Evolutionary conservation across 176 grass and related monocot species (phyloP).

Genomic region (Saccharum spontaneum): DNA sequence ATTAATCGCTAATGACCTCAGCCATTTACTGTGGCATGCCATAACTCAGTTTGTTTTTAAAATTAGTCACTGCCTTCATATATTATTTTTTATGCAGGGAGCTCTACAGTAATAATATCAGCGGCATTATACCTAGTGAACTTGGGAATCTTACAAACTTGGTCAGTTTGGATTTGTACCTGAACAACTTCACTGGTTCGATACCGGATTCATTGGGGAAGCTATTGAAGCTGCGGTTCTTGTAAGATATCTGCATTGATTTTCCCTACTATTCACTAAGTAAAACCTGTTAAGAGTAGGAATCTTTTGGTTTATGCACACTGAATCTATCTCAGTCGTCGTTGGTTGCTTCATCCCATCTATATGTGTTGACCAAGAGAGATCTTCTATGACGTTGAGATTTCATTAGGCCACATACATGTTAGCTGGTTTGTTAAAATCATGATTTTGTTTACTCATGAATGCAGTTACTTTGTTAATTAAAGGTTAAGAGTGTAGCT

Average conservation of each 20-base stretch:
- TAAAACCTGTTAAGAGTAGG: not conserved
- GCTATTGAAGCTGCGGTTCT: constrained; percentile 80
- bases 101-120: constrained; percentile 95
- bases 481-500: not conserved
- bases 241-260: constrained; percentile 51
- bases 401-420: constrained; percentile 2
- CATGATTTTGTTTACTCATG: not conserved
- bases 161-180: constrained; percentile 91
- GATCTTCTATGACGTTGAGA: not conserved
- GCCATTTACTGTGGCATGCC: not conserved
- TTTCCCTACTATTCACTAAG: not conserved
- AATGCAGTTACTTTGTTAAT: not conserved
- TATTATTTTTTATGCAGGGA: constrained; percentile 54
- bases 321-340: not conserved
- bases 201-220: constrained; percentile 82
- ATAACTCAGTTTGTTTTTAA: not conserved
- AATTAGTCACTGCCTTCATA: constrained; percentile 31
- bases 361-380: not conserved
- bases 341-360: constrained; percentile 7
- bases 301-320: constrained; percentile 6
- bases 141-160: constrained; percentile 84
- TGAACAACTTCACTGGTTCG: constrained; percentile 79
- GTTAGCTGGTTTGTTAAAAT: not conserved
- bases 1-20: not conserved
- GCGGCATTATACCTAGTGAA: constrained; percentile 74